Conservation (phyloP, 2,329 filamentous ascomycete genomes). For the Chaetomiaceae sp. region DNA sequence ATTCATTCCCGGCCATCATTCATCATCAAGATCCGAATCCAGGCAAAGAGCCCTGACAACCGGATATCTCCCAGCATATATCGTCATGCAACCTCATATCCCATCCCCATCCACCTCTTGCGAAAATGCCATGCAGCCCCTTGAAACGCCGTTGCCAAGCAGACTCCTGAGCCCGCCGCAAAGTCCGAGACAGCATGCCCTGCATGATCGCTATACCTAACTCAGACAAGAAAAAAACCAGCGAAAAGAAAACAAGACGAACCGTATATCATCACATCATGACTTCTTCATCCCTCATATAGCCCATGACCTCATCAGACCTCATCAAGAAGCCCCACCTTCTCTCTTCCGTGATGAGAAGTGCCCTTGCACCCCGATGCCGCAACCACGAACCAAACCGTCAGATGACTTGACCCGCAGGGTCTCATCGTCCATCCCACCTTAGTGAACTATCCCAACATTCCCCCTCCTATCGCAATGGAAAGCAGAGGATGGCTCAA, state of each 20-base stretch:
- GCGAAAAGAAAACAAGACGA: background rate
- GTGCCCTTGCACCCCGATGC: too few relatives aligned
- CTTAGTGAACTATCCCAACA: too few relatives aligned
- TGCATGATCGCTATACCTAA: slow-evolving; percentile 11
- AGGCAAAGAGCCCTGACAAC: too few relatives aligned
- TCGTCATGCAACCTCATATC: background rate
- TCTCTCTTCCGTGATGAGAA: too few relatives aligned
- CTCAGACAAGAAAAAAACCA: slow-evolving; percentile 2
- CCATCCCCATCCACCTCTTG: background rate
- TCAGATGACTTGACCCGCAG: too few relatives aligned
- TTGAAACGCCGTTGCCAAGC: slow-evolving; percentile 1
- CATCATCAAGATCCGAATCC: too few relatives aligned
- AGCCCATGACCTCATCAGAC: background rate
- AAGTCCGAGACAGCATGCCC: background rate
- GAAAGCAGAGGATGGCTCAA: background rate
- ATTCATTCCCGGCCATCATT: background rate
- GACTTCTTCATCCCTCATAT: background rate
- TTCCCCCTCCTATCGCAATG: too few relatives aligned
- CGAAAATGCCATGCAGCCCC: background rate
- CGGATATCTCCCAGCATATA: too few relatives aligned
- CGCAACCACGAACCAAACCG: too few relatives aligned
- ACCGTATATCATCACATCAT: background rate
- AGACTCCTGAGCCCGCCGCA: background rate
- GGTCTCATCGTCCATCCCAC: too few relatives aligned
- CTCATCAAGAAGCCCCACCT: too few relatives aligned